Conservation (phyloP, 441 rosid species). For the Theobroma grandiflorum region DNA sequence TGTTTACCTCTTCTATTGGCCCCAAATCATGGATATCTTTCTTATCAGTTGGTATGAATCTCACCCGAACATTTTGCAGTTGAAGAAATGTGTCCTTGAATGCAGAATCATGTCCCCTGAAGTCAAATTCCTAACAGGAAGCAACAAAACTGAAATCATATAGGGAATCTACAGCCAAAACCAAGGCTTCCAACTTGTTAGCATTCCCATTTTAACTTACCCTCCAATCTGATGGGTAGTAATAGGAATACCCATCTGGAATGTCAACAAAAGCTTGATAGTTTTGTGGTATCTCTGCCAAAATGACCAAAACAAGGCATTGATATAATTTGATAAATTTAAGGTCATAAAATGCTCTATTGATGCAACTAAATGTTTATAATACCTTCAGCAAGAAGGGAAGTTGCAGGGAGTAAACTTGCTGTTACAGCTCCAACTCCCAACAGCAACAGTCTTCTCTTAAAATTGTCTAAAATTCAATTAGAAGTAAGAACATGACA, state of each 20-base stretch:
- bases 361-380: neutral
- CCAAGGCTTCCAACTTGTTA: neutral
- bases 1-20: constrained; percentile 70
- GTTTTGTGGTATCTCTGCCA: constrained; percentile 66
- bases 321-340: neutral
- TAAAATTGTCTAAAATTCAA: constrained; percentile 48
- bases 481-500: constrained; percentile 12
- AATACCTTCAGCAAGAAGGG: constrained; percentile 78
- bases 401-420: constrained; percentile 49
- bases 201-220: constrained; percentile 47
- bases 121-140: constrained; percentile 72
- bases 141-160: neutral
- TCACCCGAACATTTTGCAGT: constrained; percentile 80
- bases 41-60: constrained; percentile 85
- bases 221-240: constrained; percentile 92
- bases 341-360: neutral
- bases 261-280: constrained; percentile 72
- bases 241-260: constrained; percentile 83
- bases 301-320: constrained; percentile 12
- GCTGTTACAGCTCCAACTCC: constrained; percentile 69
- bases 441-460: constrained; percentile 66
- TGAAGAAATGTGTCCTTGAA: constrained; percentile 81
- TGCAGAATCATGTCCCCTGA: constrained; percentile 92
- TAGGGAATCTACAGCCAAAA: neutral
- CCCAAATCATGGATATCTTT: constrained; percentile 79